phyloP scores from a whole-genome alignment of 306 rosid genomes.

The Myrica gale region DNA sequence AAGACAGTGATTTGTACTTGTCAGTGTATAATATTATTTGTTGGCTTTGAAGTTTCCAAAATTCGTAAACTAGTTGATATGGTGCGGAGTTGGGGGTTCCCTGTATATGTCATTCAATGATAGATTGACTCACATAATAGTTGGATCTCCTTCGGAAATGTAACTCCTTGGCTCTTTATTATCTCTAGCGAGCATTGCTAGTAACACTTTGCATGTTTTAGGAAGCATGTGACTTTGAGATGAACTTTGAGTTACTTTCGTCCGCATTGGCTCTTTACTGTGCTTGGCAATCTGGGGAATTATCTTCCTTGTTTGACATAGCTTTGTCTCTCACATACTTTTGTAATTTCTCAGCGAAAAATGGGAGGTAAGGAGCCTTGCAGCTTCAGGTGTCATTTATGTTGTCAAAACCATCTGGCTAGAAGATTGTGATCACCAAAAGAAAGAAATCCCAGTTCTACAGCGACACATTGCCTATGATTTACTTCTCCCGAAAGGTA shows the following conservation, averaged over 20 bases:
- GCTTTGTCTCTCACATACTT: conserved; percentile 17
- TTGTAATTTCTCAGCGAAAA: conserved; percentile 59
- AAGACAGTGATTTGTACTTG: conserved; percentile 74
- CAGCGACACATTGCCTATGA: conserved; percentile 70
- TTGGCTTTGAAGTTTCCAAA: conserved; percentile 84
- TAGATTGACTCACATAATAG: conserved; percentile 78
- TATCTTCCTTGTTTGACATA: background rate
- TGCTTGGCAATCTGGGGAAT: conserved; percentile 10
- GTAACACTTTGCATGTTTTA: conserved; percentile 1
- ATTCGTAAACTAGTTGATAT: conserved; percentile 81
- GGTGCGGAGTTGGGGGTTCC: conserved; percentile 88
- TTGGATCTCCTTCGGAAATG: conserved; percentile 82
- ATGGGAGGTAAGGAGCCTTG: conserved; percentile 74
- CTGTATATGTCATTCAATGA: conserved; percentile 70
- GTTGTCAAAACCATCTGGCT: conserved; percentile 85
- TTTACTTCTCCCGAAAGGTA: conserved; percentile 78
- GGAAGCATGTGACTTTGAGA: conserved; percentile 7
- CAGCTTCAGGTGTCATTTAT: conserved; percentile 68
- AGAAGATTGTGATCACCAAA: conserved; percentile 75
- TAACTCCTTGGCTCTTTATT: conserved; percentile 34
- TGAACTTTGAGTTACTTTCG: conserved; percentile 13
- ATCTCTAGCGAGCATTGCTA: conserved; percentile 9
- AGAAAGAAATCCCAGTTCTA: conserved; percentile 70
- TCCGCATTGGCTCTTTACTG: conserved; percentile 19
- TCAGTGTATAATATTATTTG: conserved; percentile 73